Conservation (phyloP, 352 stramenopile species). For the Phytopythium cucurbitacearum region DNA sequence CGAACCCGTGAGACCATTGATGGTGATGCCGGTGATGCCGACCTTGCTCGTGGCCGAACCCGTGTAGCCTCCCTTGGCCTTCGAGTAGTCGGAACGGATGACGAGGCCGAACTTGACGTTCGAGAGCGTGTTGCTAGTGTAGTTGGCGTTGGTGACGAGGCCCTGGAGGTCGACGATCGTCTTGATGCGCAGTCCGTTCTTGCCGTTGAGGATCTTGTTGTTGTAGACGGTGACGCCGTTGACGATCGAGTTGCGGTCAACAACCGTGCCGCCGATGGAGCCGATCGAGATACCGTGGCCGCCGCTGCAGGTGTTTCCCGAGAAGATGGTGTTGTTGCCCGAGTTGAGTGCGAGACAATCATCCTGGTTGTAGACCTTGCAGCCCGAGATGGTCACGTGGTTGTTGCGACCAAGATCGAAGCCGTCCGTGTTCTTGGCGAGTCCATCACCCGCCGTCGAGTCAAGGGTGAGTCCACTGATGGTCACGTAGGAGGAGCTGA, state of each 20-base stretch:
- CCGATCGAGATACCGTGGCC: slow-evolving; percentile 20
- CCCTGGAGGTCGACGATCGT: slow-evolving; percentile 13
- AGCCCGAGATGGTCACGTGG: slow-evolving; percentile 19
- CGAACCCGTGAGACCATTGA: slow-evolving; percentile 14
- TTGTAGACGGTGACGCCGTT: slow-evolving; percentile 18
- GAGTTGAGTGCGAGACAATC: slow-evolving; percentile 24
- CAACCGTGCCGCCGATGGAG: slow-evolving; percentile 12
- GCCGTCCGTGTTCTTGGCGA: slow-evolving; percentile 16
- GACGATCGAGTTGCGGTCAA: slow-evolving; percentile 15
- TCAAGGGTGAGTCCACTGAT: slow-evolving; percentile 15
- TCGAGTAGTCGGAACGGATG: slow-evolving; percentile 26
- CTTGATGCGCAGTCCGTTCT: slow-evolving; percentile 20
- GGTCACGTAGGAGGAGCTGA: slow-evolving; percentile 22
- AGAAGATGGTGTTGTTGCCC: slow-evolving; percentile 19
- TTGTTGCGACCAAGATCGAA: slow-evolving; percentile 21
- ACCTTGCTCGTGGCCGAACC: slow-evolving; percentile 9
- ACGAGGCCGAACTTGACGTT: slow-evolving; percentile 18
- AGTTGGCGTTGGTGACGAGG: slow-evolving; percentile 13
- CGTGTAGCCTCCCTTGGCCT: slow-evolving; percentile 23
- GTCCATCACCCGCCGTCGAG: slow-evolving; percentile 11
- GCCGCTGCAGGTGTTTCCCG: slow-evolving; percentile 14
- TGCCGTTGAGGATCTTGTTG: slow-evolving; percentile 24
- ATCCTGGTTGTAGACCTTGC: slow-evolving; percentile 22
- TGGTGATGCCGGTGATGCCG: slow-evolving; percentile 5
- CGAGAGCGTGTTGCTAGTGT: slow-evolving; percentile 15